A percentile compares a stretch with the other conserved stretches of the same genome.
Conservation (phyloP, 495 filamentous ascomycete genomes). For the Neurospora cerealis region DNA sequence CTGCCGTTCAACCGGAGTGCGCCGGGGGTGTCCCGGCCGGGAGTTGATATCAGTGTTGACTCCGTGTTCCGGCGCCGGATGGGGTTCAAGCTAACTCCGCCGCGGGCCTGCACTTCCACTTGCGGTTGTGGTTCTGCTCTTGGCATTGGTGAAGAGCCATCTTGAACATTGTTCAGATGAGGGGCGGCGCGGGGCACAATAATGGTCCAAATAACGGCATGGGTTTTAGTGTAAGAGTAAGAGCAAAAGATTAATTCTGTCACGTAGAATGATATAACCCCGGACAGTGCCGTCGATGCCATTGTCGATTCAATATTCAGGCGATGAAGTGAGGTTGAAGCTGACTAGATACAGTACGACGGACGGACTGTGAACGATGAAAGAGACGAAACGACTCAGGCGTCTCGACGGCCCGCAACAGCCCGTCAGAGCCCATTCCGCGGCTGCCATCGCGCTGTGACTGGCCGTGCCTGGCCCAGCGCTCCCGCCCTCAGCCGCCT, state of each 20-base stretch:
- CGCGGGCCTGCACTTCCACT: not conserved
- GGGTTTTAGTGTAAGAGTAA: not conserved
- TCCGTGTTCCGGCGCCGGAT: not conserved
- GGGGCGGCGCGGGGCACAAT: not conserved
- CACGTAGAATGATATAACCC: too few species aligned
- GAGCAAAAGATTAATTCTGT: too few species aligned
- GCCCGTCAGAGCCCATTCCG: not conserved
- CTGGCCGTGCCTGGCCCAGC: not conserved
- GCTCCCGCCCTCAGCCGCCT: not conserved
- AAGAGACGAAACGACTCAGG: not conserved
- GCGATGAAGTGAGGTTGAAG: not conserved
- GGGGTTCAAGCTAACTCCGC: not conserved
- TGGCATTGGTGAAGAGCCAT: not conserved
- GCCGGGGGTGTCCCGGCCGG: not conserved
- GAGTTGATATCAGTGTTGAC: not conserved
- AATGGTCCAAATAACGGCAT: not conserved
- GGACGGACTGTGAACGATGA: not conserved
- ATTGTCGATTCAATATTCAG: not conserved
- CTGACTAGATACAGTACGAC: not conserved
- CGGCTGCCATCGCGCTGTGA: not conserved
- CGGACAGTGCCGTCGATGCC: not conserved
- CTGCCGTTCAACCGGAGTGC: not conserved
- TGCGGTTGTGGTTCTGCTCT: not conserved
- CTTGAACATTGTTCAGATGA: not conserved
- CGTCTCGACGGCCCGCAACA: not conserved